Evolutionary conservation across 768 basidiomycete species (phyloP).

Genomic region (Russula dissimulans): DNA sequence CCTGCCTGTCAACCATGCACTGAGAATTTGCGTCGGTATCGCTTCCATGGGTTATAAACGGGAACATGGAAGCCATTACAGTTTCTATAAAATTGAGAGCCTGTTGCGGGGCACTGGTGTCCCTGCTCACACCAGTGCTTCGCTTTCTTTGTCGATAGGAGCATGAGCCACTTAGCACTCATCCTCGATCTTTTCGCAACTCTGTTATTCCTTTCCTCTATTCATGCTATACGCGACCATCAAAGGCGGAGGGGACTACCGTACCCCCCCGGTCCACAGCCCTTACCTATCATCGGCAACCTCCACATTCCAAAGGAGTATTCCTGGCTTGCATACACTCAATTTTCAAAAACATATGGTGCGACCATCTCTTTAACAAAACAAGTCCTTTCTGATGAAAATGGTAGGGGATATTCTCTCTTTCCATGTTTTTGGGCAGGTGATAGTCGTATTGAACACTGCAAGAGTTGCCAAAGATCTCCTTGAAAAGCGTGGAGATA

Average conservation of each 20-base stretch:
- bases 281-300: not conserved
- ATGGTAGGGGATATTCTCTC: not conserved
- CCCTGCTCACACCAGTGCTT: too few species aligned
- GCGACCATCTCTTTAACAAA: not conserved
- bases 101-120: too few species aligned
- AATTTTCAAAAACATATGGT: not conserved
- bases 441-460: constrained; percentile 41
- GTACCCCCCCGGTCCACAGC: constrained; percentile 1
- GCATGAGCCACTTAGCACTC: not conserved
- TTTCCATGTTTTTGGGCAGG: constrained; percentile 34
- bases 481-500: constrained; percentile 42
- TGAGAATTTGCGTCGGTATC: too few species aligned
- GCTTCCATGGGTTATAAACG: too few species aligned
- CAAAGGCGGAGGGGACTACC: not conserved
- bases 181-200: not conserved
- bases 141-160: too few species aligned
- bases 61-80: too few species aligned
- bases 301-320: not conserved
- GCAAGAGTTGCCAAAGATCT: constrained; percentile 37
- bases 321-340: not conserved
- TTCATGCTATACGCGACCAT: not conserved
- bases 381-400: not conserved
- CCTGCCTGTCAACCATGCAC: too few species aligned
- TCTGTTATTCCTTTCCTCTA: not conserved
- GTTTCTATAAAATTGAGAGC: too few species aligned